phyloP scores from a whole-genome alignment of 768 basidiomycete genomes.

The Lactifluus pinguis region DNA sequence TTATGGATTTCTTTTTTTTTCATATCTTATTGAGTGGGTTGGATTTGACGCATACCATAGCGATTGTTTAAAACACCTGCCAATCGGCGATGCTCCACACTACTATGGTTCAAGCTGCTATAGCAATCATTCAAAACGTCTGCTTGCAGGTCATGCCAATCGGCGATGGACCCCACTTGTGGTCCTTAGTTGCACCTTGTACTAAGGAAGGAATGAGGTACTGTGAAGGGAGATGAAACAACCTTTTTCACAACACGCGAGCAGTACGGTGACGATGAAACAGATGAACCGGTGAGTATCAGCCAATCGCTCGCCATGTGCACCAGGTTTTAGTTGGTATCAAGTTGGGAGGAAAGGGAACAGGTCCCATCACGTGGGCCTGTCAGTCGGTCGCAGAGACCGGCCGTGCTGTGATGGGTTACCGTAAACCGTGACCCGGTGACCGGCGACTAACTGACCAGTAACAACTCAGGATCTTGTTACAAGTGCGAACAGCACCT shows the following conservation, averaged over 20 bases:
- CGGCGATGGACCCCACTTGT: too few relatives aligned
- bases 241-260: background rate
- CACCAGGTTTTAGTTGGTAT: background rate
- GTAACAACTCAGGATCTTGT: background rate
- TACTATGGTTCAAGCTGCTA: too few relatives aligned
- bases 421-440: background rate
- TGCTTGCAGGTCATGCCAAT: too few relatives aligned
- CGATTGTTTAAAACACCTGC: too few relatives aligned
- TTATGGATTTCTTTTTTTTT: background rate
- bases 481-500: background rate
- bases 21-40: background rate
- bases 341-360: background rate
- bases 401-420: constrained; percentile 1
- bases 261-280: constrained; percentile 6
- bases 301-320: background rate
- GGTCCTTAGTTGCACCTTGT: background rate
- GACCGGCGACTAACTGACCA: background rate
- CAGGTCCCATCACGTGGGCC: background rate
- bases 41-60: constrained; percentile 5
- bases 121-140: too few relatives aligned
- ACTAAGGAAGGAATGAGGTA: constrained; percentile 2
- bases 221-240: constrained; percentile 5
- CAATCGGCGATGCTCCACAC: too few relatives aligned
- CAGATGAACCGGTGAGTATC: constrained; percentile 1
- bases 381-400: background rate